These are phyloP conservation scores for Lichenothelia convexa DNA, from an alignment of 495 filamentous ascomycete species.

Conservation along the genomic window DNA sequence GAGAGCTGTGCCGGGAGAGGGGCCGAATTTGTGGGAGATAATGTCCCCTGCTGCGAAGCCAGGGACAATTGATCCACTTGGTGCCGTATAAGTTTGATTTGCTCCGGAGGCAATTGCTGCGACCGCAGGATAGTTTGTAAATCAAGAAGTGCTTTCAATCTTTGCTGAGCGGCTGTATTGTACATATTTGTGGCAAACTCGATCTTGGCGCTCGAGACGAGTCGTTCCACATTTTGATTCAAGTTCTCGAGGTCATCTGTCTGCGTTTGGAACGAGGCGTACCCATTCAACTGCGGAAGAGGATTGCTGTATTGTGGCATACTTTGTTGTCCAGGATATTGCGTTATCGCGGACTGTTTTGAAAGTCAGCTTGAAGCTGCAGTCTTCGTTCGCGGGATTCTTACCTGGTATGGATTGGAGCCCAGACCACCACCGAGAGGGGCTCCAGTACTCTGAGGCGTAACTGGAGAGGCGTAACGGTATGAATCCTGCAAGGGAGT, in stretches of 20 bases:
- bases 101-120: conserved; percentile 59
- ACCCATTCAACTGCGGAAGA: too few species aligned
- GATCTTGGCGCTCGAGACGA: conserved; percentile 50
- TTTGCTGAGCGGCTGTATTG: conserved; percentile 54
- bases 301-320: too few species aligned
- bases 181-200: conserved; percentile 55
- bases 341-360: too few species aligned
- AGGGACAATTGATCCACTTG: conserved; percentile 50
- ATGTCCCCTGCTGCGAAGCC: not conserved
- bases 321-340: too few species aligned
- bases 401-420: too few species aligned
- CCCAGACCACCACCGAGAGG: too few species aligned
- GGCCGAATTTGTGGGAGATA: too few species aligned
- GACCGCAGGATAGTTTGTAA: conserved; percentile 63
- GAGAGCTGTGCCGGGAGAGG: conserved; percentile 7
- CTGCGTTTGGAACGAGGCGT: conserved; percentile 5
- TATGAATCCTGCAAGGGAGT: conserved; percentile 41
- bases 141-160: conserved; percentile 70
- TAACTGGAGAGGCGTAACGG: conserved; percentile 25
- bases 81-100: conserved; percentile 61
- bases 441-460: too few species aligned
- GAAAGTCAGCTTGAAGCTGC: too few species aligned
- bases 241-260: conserved; percentile 46
- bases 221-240: conserved; percentile 59
- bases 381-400: too few species aligned